phyloP scores from a whole-genome alignment of 148 eudicot genomes.

The Rhododendron ferrugineum region DNA sequence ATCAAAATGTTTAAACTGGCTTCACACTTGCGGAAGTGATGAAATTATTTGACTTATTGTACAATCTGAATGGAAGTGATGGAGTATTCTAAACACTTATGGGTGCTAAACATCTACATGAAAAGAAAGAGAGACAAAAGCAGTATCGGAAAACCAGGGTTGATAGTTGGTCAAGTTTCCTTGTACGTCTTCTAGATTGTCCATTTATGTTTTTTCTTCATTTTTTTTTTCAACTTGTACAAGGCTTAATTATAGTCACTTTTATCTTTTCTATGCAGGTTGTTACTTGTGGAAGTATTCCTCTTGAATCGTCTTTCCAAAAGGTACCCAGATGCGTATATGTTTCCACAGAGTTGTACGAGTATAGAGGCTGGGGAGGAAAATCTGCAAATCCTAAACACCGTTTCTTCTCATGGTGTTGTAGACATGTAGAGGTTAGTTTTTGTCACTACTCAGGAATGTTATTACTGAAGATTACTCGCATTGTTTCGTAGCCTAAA shows the following conservation, averaged over 20 bases:
- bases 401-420: constrained; percentile 79
- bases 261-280: constrained; percentile 38
- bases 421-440: constrained; percentile 83
- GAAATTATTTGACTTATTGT: not conserved
- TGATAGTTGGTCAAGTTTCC: not conserved
- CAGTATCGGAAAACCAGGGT: not conserved
- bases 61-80: not conserved
- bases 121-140: not conserved
- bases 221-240: not conserved
- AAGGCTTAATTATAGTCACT: not conserved
- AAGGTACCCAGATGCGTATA: constrained; percentile 76
- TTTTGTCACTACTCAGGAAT: not conserved
- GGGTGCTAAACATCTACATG: not conserved
- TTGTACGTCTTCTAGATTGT: not conserved
- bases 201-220: not conserved
- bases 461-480: not conserved
- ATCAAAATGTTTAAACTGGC: not conserved
- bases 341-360: constrained; percentile 72
- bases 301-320: constrained; percentile 90
- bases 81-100: not conserved
- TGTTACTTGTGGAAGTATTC: constrained; percentile 92
- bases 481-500: not conserved
- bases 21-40: not conserved
- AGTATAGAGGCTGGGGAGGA: constrained; percentile 85
- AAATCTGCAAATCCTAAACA: constrained; percentile 69